Evolutionary conservation across 345 rosid species (phyloP), one percentile per base, ranked within the genome.

Genomic region (Gynandropsis gynandra): DNA sequence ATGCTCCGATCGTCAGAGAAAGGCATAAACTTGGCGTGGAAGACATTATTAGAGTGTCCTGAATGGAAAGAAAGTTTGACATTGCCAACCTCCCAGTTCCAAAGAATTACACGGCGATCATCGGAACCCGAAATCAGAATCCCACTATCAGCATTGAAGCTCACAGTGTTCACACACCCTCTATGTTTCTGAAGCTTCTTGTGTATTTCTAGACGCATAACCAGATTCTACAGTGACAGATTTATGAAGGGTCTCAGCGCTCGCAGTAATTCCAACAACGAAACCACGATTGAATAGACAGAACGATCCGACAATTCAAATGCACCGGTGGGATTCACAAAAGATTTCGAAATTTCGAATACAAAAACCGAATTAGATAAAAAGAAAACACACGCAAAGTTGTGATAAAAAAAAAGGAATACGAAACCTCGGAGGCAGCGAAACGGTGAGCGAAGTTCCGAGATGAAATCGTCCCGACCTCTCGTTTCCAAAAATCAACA

Each of bases 21-120:
- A 27, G 97, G 90, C 97, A 85, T 79, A 47, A 85, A 59, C 66
- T 80, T 81, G 6, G 95, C 97, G 56, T 92, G 95, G 50, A 92
- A 92, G 9, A 82, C 89, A 64, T 92, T 92, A 47, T 61, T 65
- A 43, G 7, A 4, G 40, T 92, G 98, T 18, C 88, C 95, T 0
- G 97, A 79, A 51, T 67, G 69, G 51, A 92, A 92, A 8, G 81
- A 58, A 19, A 84, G 76, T 56, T 92, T 85, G 41, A 63, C 61
- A 0, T 50, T 55, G 13, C 89, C 95, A 42, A 74, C 68, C 61
- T 81, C 67, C 98, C 96, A 87, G 33, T 85, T 80, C 98, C 97
- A 87, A 13, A 92, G 73, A 47, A 80, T 43, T 27, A 83, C 72
- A 37, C 64, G 73, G 42, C 59, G 65, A 71, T 92, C 97, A 70